These are phyloP conservation scores for Hypoxylon intermedium DNA, from an alignment of 495 filamentous ascomycete species.

Conservation along the genomic window DNA sequence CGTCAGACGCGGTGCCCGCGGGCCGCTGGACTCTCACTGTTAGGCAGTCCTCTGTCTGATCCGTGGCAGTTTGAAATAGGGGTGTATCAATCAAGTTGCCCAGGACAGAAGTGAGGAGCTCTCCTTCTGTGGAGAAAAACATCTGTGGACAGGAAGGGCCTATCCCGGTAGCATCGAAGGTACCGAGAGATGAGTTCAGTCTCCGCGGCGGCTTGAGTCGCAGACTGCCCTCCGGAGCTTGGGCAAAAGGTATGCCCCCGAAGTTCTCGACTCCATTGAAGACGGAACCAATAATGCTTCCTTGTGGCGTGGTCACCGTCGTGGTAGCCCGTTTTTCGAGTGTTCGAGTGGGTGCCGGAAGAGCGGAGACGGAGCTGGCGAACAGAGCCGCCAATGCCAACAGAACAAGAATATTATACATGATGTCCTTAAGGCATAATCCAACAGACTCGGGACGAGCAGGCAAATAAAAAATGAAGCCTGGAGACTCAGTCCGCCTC, in stretches of 20 bases:
- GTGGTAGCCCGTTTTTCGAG: slow-evolving; percentile 51
- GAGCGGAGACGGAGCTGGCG: slow-evolving; percentile 41
- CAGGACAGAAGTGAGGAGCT: slow-evolving; percentile 56
- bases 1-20: slow-evolving; percentile 56
- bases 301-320: slow-evolving; percentile 55
- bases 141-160: slow-evolving; percentile 65
- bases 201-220: slow-evolving; percentile 54
- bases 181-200: slow-evolving; percentile 53
- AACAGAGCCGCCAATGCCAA: slow-evolving; percentile 35
- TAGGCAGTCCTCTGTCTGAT: slow-evolving; percentile 71
- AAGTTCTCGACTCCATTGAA: slow-evolving; percentile 51
- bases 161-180: slow-evolving; percentile 56
- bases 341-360: slow-evolving; percentile 40
- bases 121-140: slow-evolving; percentile 55
- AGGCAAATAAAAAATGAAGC: neutral
- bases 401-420: slow-evolving; percentile 32
- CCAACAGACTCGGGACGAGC: neutral
- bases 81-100: slow-evolving; percentile 62
- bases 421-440: slow-evolving; percentile 16
- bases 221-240: slow-evolving; percentile 50
- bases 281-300: slow-evolving; percentile 59
- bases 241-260: slow-evolving; percentile 58
- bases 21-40: slow-evolving; percentile 71
- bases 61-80: slow-evolving; percentile 59
- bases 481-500: neutral